A percentile compares a stretch with the other conserved stretches of the same genome.
Conservation (phyloP, 148 eudicot species). For the Chenopodium formosanum region DNA sequence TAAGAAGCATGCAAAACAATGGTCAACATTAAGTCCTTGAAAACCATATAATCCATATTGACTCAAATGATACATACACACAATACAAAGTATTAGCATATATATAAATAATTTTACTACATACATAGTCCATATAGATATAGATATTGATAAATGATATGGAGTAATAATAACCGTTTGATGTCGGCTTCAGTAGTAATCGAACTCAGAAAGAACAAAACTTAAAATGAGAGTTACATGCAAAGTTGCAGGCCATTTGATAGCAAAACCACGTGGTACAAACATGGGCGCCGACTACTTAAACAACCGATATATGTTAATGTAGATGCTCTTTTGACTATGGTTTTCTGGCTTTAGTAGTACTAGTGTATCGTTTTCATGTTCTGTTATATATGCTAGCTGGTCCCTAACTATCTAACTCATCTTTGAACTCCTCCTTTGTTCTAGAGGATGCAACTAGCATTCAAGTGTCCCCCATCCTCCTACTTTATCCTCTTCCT, state of each 20-base stretch:
- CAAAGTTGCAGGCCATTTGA: neutral
- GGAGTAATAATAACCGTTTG: neutral
- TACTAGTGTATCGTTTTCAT: neutral
- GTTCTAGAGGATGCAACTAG: too few relatives aligned
- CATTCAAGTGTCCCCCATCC: neutral
- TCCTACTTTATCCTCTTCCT: neutral
- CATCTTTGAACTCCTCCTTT: neutral
- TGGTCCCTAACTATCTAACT: neutral
- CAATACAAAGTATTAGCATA: too few relatives aligned
- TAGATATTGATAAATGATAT: too few relatives aligned
- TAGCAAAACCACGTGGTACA: slow-evolving; percentile 1
- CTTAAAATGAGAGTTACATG: neutral
- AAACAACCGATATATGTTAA: neutral
- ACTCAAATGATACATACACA: too few relatives aligned
- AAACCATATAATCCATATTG: too few relatives aligned
- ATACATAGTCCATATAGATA: too few relatives aligned
- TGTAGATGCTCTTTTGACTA: neutral
- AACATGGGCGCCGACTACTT: slow-evolving; percentile 15
- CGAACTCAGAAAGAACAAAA: neutral
- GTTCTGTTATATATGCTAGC: neutral
- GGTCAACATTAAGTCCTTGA: too few relatives aligned
- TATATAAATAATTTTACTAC: too few relatives aligned
- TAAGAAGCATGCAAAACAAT: too few relatives aligned
- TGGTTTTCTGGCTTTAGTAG: neutral
- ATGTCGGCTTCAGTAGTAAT: neutral